A percentile compares a stretch with the other conserved stretches of the same genome.
Conservation (phyloP, 768 basidiomycete genomes). For the Tulasnella sp. region DNA sequence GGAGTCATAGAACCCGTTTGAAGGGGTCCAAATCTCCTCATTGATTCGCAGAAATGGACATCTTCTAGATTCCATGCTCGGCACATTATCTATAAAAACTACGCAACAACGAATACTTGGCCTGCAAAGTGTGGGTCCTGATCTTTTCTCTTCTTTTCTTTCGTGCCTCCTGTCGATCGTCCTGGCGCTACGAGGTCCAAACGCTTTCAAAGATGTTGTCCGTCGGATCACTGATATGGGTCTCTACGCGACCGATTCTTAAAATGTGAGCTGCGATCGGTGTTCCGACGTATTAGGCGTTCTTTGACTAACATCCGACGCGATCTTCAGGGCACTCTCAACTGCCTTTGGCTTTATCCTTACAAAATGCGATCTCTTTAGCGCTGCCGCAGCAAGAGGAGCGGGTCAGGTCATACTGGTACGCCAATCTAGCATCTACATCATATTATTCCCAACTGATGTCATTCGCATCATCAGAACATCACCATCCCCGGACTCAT, state of each 20-base stretch:
- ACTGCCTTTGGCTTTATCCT: constrained; percentile 43
- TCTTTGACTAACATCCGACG: constrained; percentile 9
- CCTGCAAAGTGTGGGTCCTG: too few species aligned
- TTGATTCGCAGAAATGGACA: too few species aligned
- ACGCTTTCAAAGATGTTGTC: constrained; percentile 21
- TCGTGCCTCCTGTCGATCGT: too few species aligned
- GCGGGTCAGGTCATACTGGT: constrained; percentile 50
- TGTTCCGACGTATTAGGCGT: constrained; percentile 7
- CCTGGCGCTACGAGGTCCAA: too few species aligned
- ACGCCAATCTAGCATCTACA: constrained; percentile 8
- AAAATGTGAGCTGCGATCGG: constrained; percentile 38
- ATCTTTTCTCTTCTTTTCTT: too few species aligned
- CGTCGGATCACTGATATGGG: constrained; percentile 44
- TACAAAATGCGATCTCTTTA: constrained; percentile 49
- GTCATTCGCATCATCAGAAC: constrained; percentile 26
- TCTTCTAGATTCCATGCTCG: too few species aligned
- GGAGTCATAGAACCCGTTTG: too few species aligned
- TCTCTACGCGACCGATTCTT: constrained; percentile 45
- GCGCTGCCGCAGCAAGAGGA: constrained; percentile 43
- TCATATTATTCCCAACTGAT: not conserved
- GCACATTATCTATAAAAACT: too few species aligned
- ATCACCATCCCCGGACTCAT: constrained; percentile 49
- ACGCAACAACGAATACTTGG: too few species aligned
- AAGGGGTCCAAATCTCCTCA: too few species aligned
- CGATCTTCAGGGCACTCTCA: constrained; percentile 36